Base-by-base conservation (phyloP, 257 asterid genomes). In the Capsicum baccatum region DNA sequence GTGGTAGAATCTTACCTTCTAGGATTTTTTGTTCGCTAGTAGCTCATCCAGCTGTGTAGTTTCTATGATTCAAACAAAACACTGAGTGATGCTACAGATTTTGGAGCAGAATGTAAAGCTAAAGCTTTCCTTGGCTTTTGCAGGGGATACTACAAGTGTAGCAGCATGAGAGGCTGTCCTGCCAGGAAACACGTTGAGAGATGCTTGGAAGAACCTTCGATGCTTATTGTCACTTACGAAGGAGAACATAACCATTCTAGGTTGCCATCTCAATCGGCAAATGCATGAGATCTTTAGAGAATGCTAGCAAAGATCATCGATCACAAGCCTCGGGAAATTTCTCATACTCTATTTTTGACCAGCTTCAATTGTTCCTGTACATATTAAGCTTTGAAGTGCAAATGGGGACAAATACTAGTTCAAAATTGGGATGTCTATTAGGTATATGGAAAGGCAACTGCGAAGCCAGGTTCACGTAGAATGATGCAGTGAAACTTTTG, bases 121-220 rank as follows among this genome's bases (percentile, higher is more conserved):
- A 62, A 83, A 66, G 12, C 37, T 52, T 70, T 54, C 21, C 21
- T 58, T 48, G 16, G 68, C 0, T 60, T 57, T 39, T 87, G 87
- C 93, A 95, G 99, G 92, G 99, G 99, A 85, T 95, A 95, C 89
- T 95, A 95, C 79, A 95, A 95, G 86, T 95, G 99, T 87, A 95
- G 99, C 85, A 95, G 99, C 89, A 89, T 95, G 92, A 92, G 99
- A 91, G 99, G 99, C 39, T 95, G 99, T 79, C 99, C 99, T 35
- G 99, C 99, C 7, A 87, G 99, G 87, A 95, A 95, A 83, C 99
- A 95, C 58, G 99, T 95, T 21, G 99, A 95, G 87, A 88, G 99
- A 87, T 95, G 97, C 87, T 90, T 93, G 87, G 99, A 95, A 87
- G 99, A 95, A 8, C 96, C 99, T 2, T 84, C 98, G 6, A 95